Evolutionary conservation across 441 rosid genomes (phyloP).

Genomic region (Adansonia rubrostipa): DNA sequence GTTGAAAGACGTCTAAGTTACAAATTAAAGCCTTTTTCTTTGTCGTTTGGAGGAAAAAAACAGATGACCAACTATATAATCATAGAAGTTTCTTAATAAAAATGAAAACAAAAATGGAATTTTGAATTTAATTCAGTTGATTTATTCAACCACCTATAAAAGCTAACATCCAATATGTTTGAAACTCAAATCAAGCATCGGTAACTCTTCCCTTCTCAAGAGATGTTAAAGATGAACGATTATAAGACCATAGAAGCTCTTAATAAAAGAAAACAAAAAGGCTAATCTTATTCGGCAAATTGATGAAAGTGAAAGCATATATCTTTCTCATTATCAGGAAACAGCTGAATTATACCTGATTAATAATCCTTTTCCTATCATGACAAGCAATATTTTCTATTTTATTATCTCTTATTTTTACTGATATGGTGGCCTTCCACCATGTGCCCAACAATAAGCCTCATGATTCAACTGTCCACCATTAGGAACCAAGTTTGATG

Average conservation of each 20-base stretch:
- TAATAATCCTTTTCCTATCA: not conserved
- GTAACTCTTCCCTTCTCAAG: not conserved
- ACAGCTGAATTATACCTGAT: not conserved
- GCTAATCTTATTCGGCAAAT: slow-evolving; percentile 13
- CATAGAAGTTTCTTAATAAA: not conserved
- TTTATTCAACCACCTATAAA: no score
- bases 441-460: slow-evolving; percentile 59
- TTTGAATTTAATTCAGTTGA: not conserved
- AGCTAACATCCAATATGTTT: no score
- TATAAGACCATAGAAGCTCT: not conserved
- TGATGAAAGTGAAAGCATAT: slow-evolving; percentile 16
- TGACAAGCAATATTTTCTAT: not conserved
- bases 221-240: no score
- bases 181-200: no score
- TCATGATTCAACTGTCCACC: slow-evolving; percentile 66
- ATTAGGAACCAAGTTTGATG: slow-evolving; percentile 59
- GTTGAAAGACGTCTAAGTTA: no score
- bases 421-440: slow-evolving; percentile 55
- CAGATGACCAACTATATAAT: not conserved
- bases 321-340: not conserved
- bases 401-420: not conserved
- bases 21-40: not conserved
- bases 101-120: no score
- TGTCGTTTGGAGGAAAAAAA: not conserved
- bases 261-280: slow-evolving; percentile 9